Base-by-base conservation (phyloP, 2,329 filamentous ascomycete species). In the Tolypocladium capitatum region DNA sequence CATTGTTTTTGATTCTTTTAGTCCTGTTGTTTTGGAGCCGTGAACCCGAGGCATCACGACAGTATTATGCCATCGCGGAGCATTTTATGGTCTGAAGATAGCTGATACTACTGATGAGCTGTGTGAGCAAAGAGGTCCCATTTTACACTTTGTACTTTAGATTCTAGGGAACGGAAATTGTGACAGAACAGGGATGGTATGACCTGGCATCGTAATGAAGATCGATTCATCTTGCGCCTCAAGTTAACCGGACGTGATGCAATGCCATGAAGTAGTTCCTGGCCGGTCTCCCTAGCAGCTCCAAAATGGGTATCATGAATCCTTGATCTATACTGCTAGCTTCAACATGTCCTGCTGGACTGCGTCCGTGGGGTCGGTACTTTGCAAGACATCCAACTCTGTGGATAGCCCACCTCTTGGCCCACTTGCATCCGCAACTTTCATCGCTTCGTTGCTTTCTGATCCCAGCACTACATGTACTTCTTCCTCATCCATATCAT, bases 101-200 rank as follows among this genome's bases (percentile, higher is more conserved):
- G 56, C 56, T 59, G 55, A 58, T 64, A 59, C 53, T 58, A 53
- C 57, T 56, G 58, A 59, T 55, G 56, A 58, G 55, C 56, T 59
- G 55, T 55, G 53, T 53, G 54, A 52, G 34, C 31, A 48, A 35
- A 49, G 53, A 52, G 55, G 55, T 55, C 54, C 55, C 49, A 60
- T 63, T 58, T 65, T 56, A 61, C 56, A 55, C 57, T 61, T 65
- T 69, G 65, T 69, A 68, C 63, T 60, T 60, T 68, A 68, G 58
- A 60, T 64, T 58, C 53, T 60, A 58, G 50, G 52, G 56, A 56
- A 52, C 48, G 57, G 53, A 48, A 55, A 46, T 53, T 49, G 50
- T 56, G 55, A 51, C 51, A 53, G 46, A 41, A 57, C 52, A 48
- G 52, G 48, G 52, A 46, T 49, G 47, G 52, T 47, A 56, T 52